Conservation (phyloP, 441 rosid genomes). For the Viola pubescens region DNA sequence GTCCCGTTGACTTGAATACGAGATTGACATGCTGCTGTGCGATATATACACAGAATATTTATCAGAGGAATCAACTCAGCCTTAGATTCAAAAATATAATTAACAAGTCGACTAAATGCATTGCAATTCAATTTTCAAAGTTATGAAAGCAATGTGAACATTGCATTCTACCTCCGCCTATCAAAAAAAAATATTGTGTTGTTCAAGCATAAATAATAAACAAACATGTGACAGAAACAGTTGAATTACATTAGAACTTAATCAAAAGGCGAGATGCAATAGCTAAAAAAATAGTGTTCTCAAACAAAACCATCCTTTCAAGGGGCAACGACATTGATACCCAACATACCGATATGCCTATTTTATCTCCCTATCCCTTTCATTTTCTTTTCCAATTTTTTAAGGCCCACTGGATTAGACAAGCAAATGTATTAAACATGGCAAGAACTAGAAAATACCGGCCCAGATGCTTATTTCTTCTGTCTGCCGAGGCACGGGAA, state of each 20-base stretch:
- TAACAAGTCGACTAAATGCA: background rate
- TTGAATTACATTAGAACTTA: background rate
- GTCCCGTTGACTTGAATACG: conserved; percentile 62
- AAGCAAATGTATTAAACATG: background rate
- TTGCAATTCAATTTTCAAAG: background rate
- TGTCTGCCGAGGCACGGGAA: conserved; percentile 92
- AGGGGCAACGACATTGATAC: background rate
- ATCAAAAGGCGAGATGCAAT: background rate
- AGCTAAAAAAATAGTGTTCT: background rate
- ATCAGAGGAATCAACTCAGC: conserved; percentile 14
- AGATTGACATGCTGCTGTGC: conserved; percentile 55
- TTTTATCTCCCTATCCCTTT: background rate
- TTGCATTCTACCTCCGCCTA: no score
- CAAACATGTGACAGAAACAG: background rate
- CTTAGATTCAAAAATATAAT: background rate
- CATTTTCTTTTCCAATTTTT: background rate
- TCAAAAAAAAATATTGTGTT: no score
- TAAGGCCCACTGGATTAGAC: background rate
- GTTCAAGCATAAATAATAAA: no score
- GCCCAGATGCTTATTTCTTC: conserved; percentile 81
- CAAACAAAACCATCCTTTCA: conserved; percentile 2
- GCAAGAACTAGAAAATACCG: conserved; percentile 40
- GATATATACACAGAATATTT: conserved; percentile 12
- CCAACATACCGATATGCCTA: background rate
- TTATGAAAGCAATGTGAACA: background rate